A percentile compares a stretch with the other conserved stretches of the same genome.
Evolutionary conservation across 2,329 filamentous ascomycete species (phyloP).

Genomic region (Penicillium sp.): DNA sequence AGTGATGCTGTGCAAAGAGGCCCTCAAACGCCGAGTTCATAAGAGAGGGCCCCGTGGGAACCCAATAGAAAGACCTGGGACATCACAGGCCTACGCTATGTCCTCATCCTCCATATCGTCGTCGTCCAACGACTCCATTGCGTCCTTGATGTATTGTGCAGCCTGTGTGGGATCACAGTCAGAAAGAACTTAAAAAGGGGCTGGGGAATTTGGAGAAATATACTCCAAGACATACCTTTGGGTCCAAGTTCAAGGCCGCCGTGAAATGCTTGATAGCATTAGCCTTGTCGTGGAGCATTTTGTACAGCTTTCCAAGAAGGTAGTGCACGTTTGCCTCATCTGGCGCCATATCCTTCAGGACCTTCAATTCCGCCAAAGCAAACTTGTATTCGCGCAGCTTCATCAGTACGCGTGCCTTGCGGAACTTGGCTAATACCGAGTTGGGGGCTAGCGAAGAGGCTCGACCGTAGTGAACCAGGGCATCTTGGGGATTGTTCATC

Average conservation of each 20-base stretch:
- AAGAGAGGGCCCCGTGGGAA: conserved; percentile 13
- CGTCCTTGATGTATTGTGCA: conserved; percentile 90
- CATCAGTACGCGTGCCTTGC: conserved; percentile 85
- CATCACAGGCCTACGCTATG: conserved; percentile 40
- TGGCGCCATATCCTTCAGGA: conserved; percentile 86
- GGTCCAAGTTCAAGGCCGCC: conserved; percentile 90
- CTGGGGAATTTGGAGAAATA: neutral
- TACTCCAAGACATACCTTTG: conserved; percentile 66
- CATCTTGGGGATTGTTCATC: conserved; percentile 75
- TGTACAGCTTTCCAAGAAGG: conserved; percentile 69
- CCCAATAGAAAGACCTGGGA: conserved; percentile 15
- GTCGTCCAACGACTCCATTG: conserved; percentile 83
- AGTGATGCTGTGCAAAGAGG: conserved; percentile 24
- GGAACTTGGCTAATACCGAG: conserved; percentile 82
- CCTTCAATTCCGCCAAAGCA: conserved; percentile 77
- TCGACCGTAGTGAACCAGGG: conserved; percentile 75
- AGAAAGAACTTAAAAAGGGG: conserved; percentile 3
- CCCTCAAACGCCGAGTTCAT: conserved; percentile 21
- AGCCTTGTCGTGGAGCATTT: conserved; percentile 58
- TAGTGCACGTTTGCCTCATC: conserved; percentile 97
- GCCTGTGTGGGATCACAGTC: conserved; percentile 55
- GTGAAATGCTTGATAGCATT: conserved; percentile 92
- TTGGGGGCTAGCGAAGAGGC: conserved; percentile 79
- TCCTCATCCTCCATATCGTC: conserved; percentile 61
- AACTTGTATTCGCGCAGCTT: conserved; percentile 66